Base-by-base conservation (phyloP, 2,329 filamentous ascomycete species). In the Microdochium nivale region DNA sequence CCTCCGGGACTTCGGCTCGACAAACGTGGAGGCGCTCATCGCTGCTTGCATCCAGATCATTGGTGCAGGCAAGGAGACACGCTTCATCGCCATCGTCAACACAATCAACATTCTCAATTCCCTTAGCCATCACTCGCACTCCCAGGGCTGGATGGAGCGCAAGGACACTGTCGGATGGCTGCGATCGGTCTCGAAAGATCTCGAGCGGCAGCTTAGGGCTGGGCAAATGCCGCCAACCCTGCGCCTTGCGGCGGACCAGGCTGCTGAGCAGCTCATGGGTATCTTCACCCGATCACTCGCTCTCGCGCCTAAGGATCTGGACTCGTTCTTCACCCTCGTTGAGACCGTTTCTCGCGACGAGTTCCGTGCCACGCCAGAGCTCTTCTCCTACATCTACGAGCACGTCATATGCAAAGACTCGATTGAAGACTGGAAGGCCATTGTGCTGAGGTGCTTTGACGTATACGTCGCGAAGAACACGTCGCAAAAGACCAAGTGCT, bases 401-500 rank as follows among this genome's bases (percentile, higher is more conserved):
- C 76, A 87, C 54, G 87, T 99, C 63, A 90, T 99, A 56, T 87
- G 80, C 59, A 95, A 80, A 64, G 81, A 90, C 27, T 91, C 89
- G 0, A 81, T 94, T 24, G 90, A 95, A 16, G 94, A 91, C 63
- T 91, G 90, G 78, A 89, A 86, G 60, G 81, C 82, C 3, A 79
- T 95, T 2, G 80, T 97, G 43, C 80, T 92, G 61, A 86, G 88
- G 51, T 95, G 90, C 62, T 80, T 99, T 47, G 91, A 97, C 52
- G 76, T 90, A 1, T 99, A 96, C 65, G 85, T 88, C 7, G 81
- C 84, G 49, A 89, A 86, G 62, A 81, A 76, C 47, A 88, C 86
- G 13, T 84, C 87, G 1, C 94, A 96, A 68, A 91, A 87, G 72
- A 88, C 89, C 46, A 99, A 99, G 68, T 87, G 90, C 50, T 99